Percentiles rank a stretch among this genome's conserved stretches.
Evolutionary conservation across 2,329 filamentous ascomycete species (phyloP).

Genomic region (Aureobasidium musti): DNA sequence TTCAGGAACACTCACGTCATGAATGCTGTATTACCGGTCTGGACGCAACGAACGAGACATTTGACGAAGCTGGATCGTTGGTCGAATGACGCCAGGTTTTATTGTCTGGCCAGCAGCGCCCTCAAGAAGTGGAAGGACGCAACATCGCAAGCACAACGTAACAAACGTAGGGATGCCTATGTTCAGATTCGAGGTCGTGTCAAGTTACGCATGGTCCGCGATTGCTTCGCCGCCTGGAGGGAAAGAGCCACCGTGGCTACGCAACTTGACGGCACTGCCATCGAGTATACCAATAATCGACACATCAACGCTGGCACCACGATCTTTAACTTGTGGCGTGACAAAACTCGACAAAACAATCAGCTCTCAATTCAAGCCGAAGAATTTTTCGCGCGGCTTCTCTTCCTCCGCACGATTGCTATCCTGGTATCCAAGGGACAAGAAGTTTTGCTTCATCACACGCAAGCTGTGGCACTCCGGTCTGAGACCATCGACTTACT

Average conservation of each 20-base stretch:
- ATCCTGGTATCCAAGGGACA: conserved; percentile 7
- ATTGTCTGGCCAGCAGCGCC: conserved; percentile 54
- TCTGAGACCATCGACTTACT: conserved; percentile 49
- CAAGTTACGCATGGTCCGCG: conserved; percentile 57
- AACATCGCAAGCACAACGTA: conserved; percentile 53
- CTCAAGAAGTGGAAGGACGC: conserved; percentile 56
- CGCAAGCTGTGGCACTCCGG: conserved; percentile 51
- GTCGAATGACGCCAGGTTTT: conserved; percentile 59
- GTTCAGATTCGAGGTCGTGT: conserved; percentile 54
- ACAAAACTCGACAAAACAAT: conserved; percentile 33
- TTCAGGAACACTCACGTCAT: conserved; percentile 47
- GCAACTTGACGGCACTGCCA: conserved; percentile 46
- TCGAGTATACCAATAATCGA: conserved; percentile 42
- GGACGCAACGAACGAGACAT: conserved; percentile 46
- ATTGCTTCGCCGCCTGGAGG: conserved; percentile 46
- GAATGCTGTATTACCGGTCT: conserved; percentile 42
- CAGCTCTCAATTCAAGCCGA: conserved; percentile 41
- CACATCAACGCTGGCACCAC: conserved; percentile 38
- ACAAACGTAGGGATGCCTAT: conserved; percentile 59
- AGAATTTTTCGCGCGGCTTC: conserved; percentile 32
- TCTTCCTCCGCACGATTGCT: conserved; percentile 10
- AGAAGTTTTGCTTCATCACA: conserved; percentile 15
- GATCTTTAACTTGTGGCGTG: conserved; percentile 45
- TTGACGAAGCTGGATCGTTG: conserved; percentile 53
- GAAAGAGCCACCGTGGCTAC: conserved; percentile 40